Evolutionary conservation across 495 filamentous ascomycete species (phyloP).

Genomic region (Barbatosphaeria neglecta): DNA sequence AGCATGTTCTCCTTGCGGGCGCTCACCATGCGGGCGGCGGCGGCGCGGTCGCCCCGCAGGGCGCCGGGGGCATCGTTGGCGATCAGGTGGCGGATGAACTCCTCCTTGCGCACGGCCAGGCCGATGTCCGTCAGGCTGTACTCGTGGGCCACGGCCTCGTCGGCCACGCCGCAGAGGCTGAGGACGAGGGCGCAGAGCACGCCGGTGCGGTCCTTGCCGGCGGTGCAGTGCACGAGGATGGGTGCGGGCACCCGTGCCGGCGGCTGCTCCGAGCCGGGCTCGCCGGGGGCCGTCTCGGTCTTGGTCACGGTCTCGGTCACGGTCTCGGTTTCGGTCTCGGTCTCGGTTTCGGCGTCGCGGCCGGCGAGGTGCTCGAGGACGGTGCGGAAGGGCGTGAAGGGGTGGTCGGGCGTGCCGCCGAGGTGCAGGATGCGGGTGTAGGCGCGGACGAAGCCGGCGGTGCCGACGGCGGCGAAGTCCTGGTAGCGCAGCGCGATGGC

Average conservation of each 20-base stretch:
- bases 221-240: constrained; percentile 22
- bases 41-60: constrained; percentile 28
- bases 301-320: too few species aligned
- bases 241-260: constrained; percentile 15
- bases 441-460: constrained; percentile 41
- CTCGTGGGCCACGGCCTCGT: constrained; percentile 48
- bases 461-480: constrained; percentile 29
- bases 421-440: constrained; percentile 38
- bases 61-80: constrained; percentile 23
- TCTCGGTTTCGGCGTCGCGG: constrained; percentile 12
- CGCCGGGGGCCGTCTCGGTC: too few species aligned
- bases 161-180: constrained; percentile 41
- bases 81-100: constrained; percentile 33
- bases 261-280: too few species aligned
- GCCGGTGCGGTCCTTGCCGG: constrained; percentile 44
- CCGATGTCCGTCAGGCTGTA: constrained; percentile 51
- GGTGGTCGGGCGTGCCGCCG: constrained; percentile 19
- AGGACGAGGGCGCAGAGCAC: constrained; percentile 49
- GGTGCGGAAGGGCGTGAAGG: constrained; percentile 25
- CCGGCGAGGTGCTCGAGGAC: constrained; percentile 30
- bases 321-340: too few species aligned
- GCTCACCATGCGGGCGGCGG: constrained; percentile 39
- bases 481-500: constrained; percentile 35
- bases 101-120: constrained; percentile 26
- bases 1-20: constrained; percentile 45